Evolutionary conservation across 495 filamentous ascomycete species (phyloP), one percentile per base, ranked within the genome.

Genomic region (Geoglossum glabrum): DNA sequence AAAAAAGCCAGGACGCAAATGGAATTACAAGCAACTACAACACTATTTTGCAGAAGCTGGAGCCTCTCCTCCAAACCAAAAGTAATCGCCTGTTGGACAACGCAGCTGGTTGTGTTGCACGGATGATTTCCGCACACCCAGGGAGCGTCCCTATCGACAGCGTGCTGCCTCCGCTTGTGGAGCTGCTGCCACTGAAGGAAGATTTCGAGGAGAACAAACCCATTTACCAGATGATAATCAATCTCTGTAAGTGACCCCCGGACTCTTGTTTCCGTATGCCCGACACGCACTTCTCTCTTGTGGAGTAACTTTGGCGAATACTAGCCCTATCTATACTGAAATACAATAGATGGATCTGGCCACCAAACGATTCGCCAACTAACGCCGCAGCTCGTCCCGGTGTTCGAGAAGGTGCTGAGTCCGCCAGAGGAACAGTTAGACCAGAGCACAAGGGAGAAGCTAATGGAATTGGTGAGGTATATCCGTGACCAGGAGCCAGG

Each of bases 201-300:
- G 92, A 98, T 68, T 97, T 79, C 61, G 89, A 95, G 69, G 92
- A 98, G 79, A 97, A 98, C 72, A 83, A 86, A 60, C 86, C 90
- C 11, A 79, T 97, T 36, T 98, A 82, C 71, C 76, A 82, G 63
- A 90, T 86, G 79, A 79, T 98, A 64, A 81, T 86, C 66, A 79
- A 84, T 67, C 74, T 97, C 57, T 96, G 83, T 87, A 75, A 75
- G 85, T 79, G n/a, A 7, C 40, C 36, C 11, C 36, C 5, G 11
- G 11, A 7, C 13, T 15, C 2, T 15, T 15, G 17, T 15, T 15
- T 7, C 36, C 36, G 6, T 8, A 8, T 15, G 31, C 36, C 17
- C 36, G 36, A 8, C 13, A 2, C 4, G 36, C 17, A 13, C 11
- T 7, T 40, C 36, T 40, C 3, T 13, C 36, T 40, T 15, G 6